Base-by-base conservation (phyloP, 2,329 filamentous ascomycete genomes). In the Fusarium floridanum region DNA sequence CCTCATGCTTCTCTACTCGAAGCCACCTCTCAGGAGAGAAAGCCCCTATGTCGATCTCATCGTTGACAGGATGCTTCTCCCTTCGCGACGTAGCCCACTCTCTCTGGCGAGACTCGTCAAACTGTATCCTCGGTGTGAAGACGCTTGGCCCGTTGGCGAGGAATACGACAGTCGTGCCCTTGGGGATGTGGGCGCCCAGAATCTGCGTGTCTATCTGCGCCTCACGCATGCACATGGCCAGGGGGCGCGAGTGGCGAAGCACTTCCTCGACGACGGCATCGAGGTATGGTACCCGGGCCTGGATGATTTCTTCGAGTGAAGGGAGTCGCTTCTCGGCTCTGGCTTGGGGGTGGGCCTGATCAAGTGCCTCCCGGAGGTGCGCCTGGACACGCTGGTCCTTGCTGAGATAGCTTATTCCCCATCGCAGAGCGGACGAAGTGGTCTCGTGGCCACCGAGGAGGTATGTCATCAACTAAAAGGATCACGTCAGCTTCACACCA, bases 1-100 rank as follows among this genome's bases (percentile, higher is more conserved):
- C 27, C 4, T 6, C 8, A 2, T 17, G 6, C 1, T 10, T 4
- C 3, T 9, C 14, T 1, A 27, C 60, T 20, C 62, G 63, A 5
- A 76, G 32, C 73, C 73, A 76, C 10, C 73, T 64, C 20, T 76
- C 73, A 9, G 73, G 73, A 1, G 39, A 29, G 20, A 76, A 76
- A 1, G 14, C 22, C 1, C 36, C 14, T 14, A 67, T 69, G 6
- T 74, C 59, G 9, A 63, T 61, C 1, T 56, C 53, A 4, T 67
- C 32, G 6, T 41, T 22, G 20, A 43, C 7, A 1, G 29, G 10
- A 2, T 62, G 29, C 20, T 71, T 71, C 0, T 36, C 24, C 6
- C 53, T 65, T 1, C 57, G 61, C 2, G 64, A 48, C 2, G 36
- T 24, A 2, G 69, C 62, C 56, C 64, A 68, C 9, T 73, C 67